Base-by-base conservation (phyloP, 106 monocot species). In the Platanthera guangdongensis region DNA sequence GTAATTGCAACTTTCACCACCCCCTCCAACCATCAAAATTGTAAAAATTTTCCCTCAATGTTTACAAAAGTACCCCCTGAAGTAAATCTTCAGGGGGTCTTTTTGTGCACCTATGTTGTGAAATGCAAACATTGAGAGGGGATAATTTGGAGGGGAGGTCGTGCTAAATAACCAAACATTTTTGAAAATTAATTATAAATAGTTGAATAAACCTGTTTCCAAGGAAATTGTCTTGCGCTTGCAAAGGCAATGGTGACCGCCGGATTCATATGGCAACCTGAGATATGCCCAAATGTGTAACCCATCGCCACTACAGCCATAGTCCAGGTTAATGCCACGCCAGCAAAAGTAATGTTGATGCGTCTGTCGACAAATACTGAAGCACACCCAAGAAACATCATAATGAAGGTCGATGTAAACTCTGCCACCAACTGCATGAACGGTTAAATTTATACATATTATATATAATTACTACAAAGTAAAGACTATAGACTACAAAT, bases 181-280 rank as follows among this genome's bases (percentile, higher is more conserved):
- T n/a, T n/a, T n/a, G n/a, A n/a, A n/a, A n/a, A n/a, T n/a, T n/a
- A n/a, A n/a, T n/a, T n/a, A n/a, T n/a, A n/a, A n/a, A n/a, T n/a
- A n/a, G n/a, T n/a, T n/a, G n/a, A n/a, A n/a, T n/a, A n/a, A 32
- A 80, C 80, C 74, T 74, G n/a, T 47, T 80, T 74, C 80, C 74
- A 74, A 2, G 80, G 74, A 53, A 74, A 80, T 32, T 12, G 8
- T 30, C 59, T 74, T 2, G 51, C n/a, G 16, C 21, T 6, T 1
- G 80, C 74, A 8, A 80, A 80, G 19, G 65, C 80, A 67, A 74
- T 32, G n/a, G 80, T 80, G 18, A 80, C 80, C 7, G 80, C 80
- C 7, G 80, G 80, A 80, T 80, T 80, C 50, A 80, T 74, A 53
- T 80, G 80, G 72, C 74, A 74, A 11, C 80, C 80, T 7, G 80